Evolutionary conservation across 2,329 filamentous ascomycete genomes (phyloP).

Genomic region (Colletotrichum sublineola): DNA sequence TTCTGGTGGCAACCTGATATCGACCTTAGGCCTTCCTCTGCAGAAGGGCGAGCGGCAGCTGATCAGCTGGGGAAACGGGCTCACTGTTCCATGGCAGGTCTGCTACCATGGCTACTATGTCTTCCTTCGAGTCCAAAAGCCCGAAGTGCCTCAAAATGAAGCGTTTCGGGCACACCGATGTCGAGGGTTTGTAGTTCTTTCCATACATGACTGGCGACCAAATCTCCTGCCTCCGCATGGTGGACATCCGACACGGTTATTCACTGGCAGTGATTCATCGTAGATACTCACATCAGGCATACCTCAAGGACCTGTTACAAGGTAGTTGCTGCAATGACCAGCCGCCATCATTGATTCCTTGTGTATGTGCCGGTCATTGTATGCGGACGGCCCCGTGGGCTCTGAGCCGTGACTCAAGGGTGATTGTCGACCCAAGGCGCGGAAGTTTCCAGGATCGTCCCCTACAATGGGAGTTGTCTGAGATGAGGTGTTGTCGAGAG

Average conservation of each 20-base stretch:
- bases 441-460: background rate
- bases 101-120: too few species aligned
- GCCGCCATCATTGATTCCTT: background rate
- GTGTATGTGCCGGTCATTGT: background rate
- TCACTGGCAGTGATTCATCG: background rate
- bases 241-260: background rate
- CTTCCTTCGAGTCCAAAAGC: too few species aligned
- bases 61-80: too few species aligned
- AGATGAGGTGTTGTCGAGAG: background rate
- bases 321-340: too few species aligned
- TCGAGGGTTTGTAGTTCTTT: background rate
- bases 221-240: too few species aligned
- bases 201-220: background rate
- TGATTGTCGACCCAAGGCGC: background rate
- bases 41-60: too few species aligned
- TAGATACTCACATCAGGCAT: background rate
- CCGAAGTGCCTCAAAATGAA: too few species aligned
- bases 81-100: too few species aligned
- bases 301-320: background rate
- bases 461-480: background rate
- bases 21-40: too few species aligned
- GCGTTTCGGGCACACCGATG: background rate
- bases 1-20: too few species aligned
- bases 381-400: background rate
- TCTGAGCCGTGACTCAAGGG: background rate